Base-by-base conservation (phyloP, 176 grass and related monocot genomes). In the Dactylis glomerata region DNA sequence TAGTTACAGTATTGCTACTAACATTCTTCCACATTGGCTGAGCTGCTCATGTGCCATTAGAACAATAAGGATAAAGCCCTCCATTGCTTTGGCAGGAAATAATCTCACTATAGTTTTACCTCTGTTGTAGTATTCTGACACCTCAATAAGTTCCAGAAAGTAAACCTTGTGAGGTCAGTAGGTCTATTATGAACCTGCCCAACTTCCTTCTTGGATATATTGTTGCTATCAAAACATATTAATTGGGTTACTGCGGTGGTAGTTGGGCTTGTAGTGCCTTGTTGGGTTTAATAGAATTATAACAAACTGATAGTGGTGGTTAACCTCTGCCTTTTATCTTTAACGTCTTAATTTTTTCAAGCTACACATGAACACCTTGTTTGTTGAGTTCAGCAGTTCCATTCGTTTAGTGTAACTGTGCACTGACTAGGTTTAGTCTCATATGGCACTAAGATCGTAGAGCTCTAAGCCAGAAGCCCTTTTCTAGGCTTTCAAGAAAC, bases 401-500 rank as follows among this genome's bases (percentile, higher is more conserved):
- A 47, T 26, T 73, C 0, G 0, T 31, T 54, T 80, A 61, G 74
- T 78, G 23, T 47, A 66, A 44, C 22, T 70, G 36, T 64, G 34
- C 22, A 6, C 70, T 20, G 26, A 30, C 13, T n/a, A 36, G 66
- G 13, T 75, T 26, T 55, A 63, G 61, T 82, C 33, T 76, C 33
- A 40, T 78, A 5, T 51, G 52, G 42, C 9, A 33, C 0, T 10
- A 3, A 24, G 24, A 57, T 23, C 2, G 8, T 50, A 69, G 36
- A 70, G 30, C 51, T 55, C 19, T 32, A 63, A 81, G 55, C 23
- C 55, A 37, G 57, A 45, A 30, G 11, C 61, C 59, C 41, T 67
- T 85, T 14, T 59, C 16, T 78, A 85, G 42, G 70, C 10, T 76
- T 75, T 85, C 23, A 50, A 49, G 27, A 75, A 75, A 51, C 26